These are phyloP conservation scores for Penicillium daleae DNA, from an alignment of 495 filamentous ascomycete species.

Conservation along the genomic window DNA sequence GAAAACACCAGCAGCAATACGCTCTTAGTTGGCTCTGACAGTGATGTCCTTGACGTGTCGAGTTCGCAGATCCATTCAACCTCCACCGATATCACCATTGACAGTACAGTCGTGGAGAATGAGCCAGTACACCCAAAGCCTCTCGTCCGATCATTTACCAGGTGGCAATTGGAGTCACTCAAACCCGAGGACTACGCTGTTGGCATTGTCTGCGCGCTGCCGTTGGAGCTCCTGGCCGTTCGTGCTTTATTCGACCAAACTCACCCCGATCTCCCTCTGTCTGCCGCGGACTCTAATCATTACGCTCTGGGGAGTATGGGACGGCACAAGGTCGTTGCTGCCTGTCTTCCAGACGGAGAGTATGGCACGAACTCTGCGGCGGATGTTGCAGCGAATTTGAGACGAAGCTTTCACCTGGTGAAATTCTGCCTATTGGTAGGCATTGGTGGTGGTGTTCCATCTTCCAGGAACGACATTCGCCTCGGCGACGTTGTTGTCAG, in stretches of 20 bases:
- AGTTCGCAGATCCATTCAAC: neutral
- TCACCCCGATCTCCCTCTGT: conserved; percentile 1
- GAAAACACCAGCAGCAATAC: neutral
- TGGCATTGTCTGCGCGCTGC: conserved; percentile 52
- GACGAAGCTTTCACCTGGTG: conserved; percentile 7
- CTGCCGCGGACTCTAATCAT: conserved; percentile 33
- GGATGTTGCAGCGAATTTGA: conserved; percentile 37
- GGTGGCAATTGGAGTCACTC: conserved; percentile 3
- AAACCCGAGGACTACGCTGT: conserved; percentile 40
- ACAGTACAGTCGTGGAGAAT: neutral
- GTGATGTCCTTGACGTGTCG: neutral
- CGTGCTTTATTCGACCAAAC: conserved; percentile 43
- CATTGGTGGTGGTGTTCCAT: conserved; percentile 30
- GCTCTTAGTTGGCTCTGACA: neutral
- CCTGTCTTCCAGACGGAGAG: conserved; percentile 28
- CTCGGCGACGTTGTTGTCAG: conserved; percentile 29
- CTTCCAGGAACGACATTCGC: conserved; percentile 28
- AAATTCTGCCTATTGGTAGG: conserved; percentile 29
- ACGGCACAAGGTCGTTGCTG: conserved; percentile 33
- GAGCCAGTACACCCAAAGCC: neutral
- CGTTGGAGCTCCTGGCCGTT: conserved; percentile 42
- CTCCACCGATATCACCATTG: neutral
- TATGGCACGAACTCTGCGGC: conserved; percentile 28
- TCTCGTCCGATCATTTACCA: neutral
- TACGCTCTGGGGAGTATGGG: conserved; percentile 45